Conservation (phyloP, 768 basidiomycete genomes). For the Trametes coccinea region DNA sequence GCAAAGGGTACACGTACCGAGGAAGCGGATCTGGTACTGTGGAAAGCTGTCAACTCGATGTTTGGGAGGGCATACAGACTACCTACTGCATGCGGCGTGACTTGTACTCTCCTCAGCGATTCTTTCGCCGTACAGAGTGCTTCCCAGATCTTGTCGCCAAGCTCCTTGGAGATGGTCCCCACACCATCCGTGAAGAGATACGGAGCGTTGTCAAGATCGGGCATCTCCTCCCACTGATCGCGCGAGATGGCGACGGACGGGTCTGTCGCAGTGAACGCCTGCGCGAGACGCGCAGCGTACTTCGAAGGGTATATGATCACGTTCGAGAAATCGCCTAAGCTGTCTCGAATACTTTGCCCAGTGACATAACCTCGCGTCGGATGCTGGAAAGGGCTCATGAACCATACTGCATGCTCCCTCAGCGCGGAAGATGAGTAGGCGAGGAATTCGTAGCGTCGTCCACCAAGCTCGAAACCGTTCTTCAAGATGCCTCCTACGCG, state of each 20-base stretch:
- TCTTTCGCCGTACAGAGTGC: conserved; percentile 48
- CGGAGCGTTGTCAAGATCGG: conserved; percentile 50
- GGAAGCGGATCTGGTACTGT: conserved; percentile 78
- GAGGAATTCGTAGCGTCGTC: conserved; percentile 74
- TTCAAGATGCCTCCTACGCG: conserved; percentile 36
- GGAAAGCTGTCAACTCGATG: conserved; percentile 24
- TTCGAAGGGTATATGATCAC: conserved; percentile 58
- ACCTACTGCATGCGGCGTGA: conserved; percentile 65
- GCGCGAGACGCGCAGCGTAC: conserved; percentile 79
- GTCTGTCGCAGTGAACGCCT: conserved; percentile 83
- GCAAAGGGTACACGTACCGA: conserved; percentile 43
- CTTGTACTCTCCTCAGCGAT: conserved; percentile 18
- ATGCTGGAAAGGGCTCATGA: conserved; percentile 62
- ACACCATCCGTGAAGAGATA: conserved; percentile 75
- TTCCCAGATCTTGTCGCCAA: conserved; percentile 62
- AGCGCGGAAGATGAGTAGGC: conserved; percentile 82
- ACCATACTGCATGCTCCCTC: conserved; percentile 83
- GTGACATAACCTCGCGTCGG: conserved; percentile 46
- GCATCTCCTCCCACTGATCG: conserved; percentile 63
- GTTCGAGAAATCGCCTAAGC: conserved; percentile 68
- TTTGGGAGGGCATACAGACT: neutral
- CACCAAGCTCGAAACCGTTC: conserved; percentile 67
- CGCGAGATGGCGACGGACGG: conserved; percentile 59
- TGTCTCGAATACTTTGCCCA: conserved; percentile 57
- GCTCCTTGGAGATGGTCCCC: conserved; percentile 68